Percentiles rank a stretch among this genome's conserved stretches.
Evolutionary conservation across 2,329 filamentous ascomycete genomes (phyloP).

Genomic region (Aschersonia sp.): DNA sequence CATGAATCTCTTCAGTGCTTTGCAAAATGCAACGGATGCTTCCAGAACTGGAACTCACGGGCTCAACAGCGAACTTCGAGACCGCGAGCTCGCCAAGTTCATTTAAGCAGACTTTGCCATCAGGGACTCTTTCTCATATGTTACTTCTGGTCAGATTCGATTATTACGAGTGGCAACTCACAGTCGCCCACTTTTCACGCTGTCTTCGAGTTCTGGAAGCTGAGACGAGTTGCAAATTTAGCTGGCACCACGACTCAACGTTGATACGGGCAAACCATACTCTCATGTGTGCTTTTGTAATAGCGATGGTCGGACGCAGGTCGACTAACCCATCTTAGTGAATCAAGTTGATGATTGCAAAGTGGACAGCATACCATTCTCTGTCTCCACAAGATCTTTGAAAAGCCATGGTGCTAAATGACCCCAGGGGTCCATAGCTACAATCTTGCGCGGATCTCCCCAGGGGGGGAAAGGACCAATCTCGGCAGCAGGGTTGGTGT

Average conservation of each 20-base stretch:
- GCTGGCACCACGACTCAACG: background rate
- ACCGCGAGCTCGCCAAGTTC: slow-evolving; percentile 76
- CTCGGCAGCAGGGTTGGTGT: slow-evolving; percentile 81
- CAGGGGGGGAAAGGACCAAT: slow-evolving; percentile 86
- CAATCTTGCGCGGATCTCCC: slow-evolving; percentile 84
- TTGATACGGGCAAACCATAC: slow-evolving; percentile 12
- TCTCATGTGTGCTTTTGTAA: slow-evolving; percentile 90
- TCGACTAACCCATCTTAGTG: slow-evolving; percentile 38
- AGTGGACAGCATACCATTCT: slow-evolving; percentile 37
- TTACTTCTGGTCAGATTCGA: background rate
- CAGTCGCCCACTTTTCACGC: slow-evolving; percentile 66
- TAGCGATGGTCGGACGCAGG: slow-evolving; percentile 78
- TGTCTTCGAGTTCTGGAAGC: slow-evolving; percentile 85
- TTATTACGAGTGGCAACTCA: slow-evolving; percentile 16
- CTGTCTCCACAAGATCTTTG: slow-evolving; percentile 60
- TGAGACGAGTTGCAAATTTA: slow-evolving; percentile 10
- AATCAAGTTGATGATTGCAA: background rate
- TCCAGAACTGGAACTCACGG: slow-evolving; percentile 36
- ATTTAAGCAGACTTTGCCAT: slow-evolving; percentile 86
- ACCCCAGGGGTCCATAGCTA: slow-evolving; percentile 91
- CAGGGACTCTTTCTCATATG: slow-evolving; percentile 33
- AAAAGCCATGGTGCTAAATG: slow-evolving; percentile 77
- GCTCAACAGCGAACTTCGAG: slow-evolving; percentile 94
- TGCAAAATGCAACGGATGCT: background rate
- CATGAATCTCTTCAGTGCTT: background rate